Percentiles rank a stretch among this genome's conserved stretches.
Evolutionary conservation across 805 yeast species (phyloP).

Genomic region (Kuraishia hungarica): DNA sequence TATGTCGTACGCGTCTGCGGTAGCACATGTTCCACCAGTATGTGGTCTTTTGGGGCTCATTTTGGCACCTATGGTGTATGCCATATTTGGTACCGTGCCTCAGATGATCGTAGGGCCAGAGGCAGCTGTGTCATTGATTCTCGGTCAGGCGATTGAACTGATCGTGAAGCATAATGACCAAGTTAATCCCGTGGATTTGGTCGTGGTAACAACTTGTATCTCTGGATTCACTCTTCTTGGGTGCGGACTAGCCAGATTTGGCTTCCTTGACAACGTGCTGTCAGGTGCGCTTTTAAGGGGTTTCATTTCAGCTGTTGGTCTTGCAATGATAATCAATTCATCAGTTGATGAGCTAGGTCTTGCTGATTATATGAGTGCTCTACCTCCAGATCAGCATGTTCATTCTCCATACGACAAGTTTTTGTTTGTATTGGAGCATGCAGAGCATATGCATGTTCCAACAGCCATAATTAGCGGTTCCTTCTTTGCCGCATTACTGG

Average conservation of each 20-base stretch:
- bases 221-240: slow-evolving; percentile 68
- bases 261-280: slow-evolving; percentile 74
- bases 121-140: slow-evolving; percentile 75
- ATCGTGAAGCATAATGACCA: slow-evolving; percentile 32
- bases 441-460: slow-evolving; percentile 38
- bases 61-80: slow-evolving; percentile 70
- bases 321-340: slow-evolving; percentile 76
- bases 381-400: slow-evolving; percentile 39
- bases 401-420: slow-evolving; percentile 70
- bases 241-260: slow-evolving; percentile 76
- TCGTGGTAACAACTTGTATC: slow-evolving; percentile 61
- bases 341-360: slow-evolving; percentile 67
- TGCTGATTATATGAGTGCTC: slow-evolving; percentile 30
- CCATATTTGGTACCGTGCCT: slow-evolving; percentile 78
- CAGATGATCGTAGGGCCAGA: slow-evolving; percentile 90
- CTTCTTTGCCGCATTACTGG: slow-evolving; percentile 37
- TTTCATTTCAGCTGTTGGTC: slow-evolving; percentile 78
- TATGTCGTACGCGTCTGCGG: slow-evolving; percentile 70
- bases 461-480: slow-evolving; percentile 52
- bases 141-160: slow-evolving; percentile 72
- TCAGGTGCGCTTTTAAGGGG: slow-evolving; percentile 75
- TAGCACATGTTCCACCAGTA: slow-evolving; percentile 77
- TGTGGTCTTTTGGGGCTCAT: slow-evolving; percentile 74
- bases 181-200: slow-evolving; percentile 41
- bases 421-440: slow-evolving; percentile 43